Conservation (phyloP, 2,329 filamentous ascomycete genomes). For the Fusarium bactridioides region DNA sequence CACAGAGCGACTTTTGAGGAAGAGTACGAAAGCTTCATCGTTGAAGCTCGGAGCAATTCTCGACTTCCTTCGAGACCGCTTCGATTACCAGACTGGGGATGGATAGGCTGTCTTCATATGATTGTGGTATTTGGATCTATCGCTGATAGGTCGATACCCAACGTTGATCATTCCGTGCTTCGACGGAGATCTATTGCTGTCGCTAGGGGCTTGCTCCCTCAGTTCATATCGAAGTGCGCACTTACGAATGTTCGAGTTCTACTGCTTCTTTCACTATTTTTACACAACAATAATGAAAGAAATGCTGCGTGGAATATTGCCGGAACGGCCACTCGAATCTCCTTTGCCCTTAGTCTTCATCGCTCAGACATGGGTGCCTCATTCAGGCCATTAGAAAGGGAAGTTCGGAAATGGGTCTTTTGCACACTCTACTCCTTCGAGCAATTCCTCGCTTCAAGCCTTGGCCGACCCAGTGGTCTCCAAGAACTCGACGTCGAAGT, state of each 20-base stretch:
- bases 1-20: conserved; percentile 47
- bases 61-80: conserved; percentile 3
- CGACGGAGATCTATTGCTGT: conserved; percentile 26
- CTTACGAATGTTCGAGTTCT: conserved; percentile 25
- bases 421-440: conserved; percentile 50
- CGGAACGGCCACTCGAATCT: conserved; percentile 45
- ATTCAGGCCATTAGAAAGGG: conserved; percentile 46
- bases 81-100: conserved; percentile 43
- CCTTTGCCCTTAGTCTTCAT: conserved; percentile 46
- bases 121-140: conserved; percentile 49
- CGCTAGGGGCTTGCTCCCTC: conserved; percentile 5
- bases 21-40: conserved; percentile 45
- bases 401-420: conserved; percentile 47
- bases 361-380: conserved; percentile 42
- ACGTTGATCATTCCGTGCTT: conserved; percentile 41
- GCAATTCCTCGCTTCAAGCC: conserved; percentile 48
- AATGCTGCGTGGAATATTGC: conserved; percentile 49
- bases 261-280: conserved; percentile 40
- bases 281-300: conserved; percentile 51
- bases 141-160: conserved; percentile 33
- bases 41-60: conserved; percentile 17
- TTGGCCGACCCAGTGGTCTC: conserved; percentile 47
- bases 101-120: conserved; percentile 49
- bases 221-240: conserved; percentile 32
- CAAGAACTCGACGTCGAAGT: conserved; percentile 48